A percentile compares a stretch with the other conserved stretches of the same genome.
These are phyloP conservation scores for Cutaneotrichosporon sp. DNA, from an alignment of 1,284 basidiomycete genomes.

Conservation along the genomic window DNA sequence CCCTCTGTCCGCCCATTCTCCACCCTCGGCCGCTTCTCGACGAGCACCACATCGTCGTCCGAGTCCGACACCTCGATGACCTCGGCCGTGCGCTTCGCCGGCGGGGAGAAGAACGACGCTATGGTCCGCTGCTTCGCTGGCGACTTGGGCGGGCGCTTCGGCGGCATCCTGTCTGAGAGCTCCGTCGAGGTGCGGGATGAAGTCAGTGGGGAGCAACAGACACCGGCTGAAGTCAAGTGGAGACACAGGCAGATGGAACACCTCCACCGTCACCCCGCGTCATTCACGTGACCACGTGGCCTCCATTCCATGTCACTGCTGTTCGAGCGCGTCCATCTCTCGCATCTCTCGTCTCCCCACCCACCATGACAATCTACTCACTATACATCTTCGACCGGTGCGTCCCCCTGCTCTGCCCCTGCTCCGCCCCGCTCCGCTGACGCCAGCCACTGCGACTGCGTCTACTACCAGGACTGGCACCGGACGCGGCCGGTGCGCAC, in stretches of 20 bases:
- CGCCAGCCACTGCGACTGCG: slow-evolving; percentile 80
- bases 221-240: no score
- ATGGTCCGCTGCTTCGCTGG: slow-evolving; percentile 31
- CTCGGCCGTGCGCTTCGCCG: slow-evolving; percentile 22
- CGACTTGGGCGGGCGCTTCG: slow-evolving; percentile 23
- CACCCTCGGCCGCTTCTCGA: not conserved
- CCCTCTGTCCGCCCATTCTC: not conserved
- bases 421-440: slow-evolving; percentile 9
- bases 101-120: slow-evolving; percentile 45
- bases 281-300: slow-evolving; percentile 9
- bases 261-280: slow-evolving; percentile 10
- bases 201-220: no score
- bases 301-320: not conserved
- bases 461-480: slow-evolving; percentile 95
- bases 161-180: slow-evolving; percentile 13
- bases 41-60: slow-evolving; percentile 29
- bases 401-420: no score
- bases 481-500: slow-evolving; percentile 70
- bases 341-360: not conserved
- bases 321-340: not conserved
- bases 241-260: no score
- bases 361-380: slow-evolving; percentile 75
- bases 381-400: slow-evolving; percentile 88
- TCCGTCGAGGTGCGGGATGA: no score
- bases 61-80: slow-evolving; percentile 41